A percentile compares a stretch with the other conserved stretches of the same genome.
Conservation (phyloP, 2,329 filamentous ascomycete species). For the Tolypocladium sp. region DNA sequence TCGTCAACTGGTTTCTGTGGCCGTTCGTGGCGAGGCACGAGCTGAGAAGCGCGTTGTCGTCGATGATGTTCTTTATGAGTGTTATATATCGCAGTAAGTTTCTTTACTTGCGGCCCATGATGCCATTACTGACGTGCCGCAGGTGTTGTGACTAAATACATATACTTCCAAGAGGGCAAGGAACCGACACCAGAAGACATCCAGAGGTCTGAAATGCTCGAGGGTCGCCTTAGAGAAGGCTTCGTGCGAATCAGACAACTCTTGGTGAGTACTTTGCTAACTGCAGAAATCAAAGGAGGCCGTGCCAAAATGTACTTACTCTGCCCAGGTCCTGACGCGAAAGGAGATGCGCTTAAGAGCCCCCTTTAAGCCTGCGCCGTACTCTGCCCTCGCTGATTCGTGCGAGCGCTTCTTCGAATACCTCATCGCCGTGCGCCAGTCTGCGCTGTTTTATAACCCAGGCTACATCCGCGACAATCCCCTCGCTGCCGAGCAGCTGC, state of each 20-base stretch:
- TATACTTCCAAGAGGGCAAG: conserved; percentile 47
- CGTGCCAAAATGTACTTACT: not conserved
- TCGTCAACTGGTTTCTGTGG: conserved; percentile 53
- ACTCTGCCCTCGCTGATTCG: conserved; percentile 43
- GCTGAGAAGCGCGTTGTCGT: conserved; percentile 42
- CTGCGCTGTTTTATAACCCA: conserved; percentile 47
- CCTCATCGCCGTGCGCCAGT: conserved; percentile 47
- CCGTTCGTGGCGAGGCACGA: conserved; percentile 53
- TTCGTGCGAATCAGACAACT: conserved; percentile 49
- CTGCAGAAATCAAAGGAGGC: too few species aligned
- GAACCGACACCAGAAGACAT: conserved; percentile 43
- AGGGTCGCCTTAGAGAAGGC: conserved; percentile 49
- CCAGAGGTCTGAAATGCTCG: conserved; percentile 44
- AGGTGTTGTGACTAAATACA: conserved; percentile 45
- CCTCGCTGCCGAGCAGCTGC: conserved; percentile 36
- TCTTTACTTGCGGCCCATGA: not conserved
- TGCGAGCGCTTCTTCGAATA: conserved; percentile 53
- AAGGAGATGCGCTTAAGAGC: conserved; percentile 51
- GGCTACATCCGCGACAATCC: conserved; percentile 40
- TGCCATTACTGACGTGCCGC: not conserved
- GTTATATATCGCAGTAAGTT: conserved; percentile 43
- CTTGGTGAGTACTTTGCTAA: conserved; percentile 23
- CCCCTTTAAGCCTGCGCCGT: conserved; percentile 47
- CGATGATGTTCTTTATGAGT: conserved; percentile 49
- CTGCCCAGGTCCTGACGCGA: conserved; percentile 36